Percentiles rank a stretch among this genome's conserved stretches.
Evolutionary conservation across 2,329 filamentous ascomycete species (phyloP).

Genomic region (Verticillium nubilum): DNA sequence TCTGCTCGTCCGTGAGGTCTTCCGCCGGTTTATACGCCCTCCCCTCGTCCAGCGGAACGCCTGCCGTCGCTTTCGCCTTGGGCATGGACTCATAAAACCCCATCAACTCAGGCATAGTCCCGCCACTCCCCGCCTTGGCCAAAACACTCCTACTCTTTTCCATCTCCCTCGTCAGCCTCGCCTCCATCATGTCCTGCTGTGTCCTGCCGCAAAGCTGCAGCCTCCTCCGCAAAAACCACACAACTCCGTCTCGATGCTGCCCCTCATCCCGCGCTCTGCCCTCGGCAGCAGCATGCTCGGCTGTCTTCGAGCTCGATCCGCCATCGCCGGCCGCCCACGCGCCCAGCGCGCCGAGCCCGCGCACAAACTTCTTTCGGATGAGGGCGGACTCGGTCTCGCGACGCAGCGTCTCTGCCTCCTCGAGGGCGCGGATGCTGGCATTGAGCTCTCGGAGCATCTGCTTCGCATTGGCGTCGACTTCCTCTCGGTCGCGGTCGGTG

Average conservation of each 20-base stretch:
- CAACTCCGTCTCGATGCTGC: constrained; percentile 72
- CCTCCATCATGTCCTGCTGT: constrained; percentile 91
- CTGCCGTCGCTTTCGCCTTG: constrained; percentile 13
- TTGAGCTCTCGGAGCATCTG: constrained; percentile 81
- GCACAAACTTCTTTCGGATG: constrained; percentile 63
- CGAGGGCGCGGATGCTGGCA: constrained; percentile 70
- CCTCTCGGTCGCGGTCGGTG: constrained; percentile 76
- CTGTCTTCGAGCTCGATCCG: constrained; percentile 42
- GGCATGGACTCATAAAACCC: constrained; percentile 15
- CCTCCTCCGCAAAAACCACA: constrained; percentile 74
- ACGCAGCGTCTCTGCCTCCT: constrained; percentile 76
- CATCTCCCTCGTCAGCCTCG: constrained; percentile 73
- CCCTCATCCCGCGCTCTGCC: constrained; percentile 60
- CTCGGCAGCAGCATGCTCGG: constrained; percentile 69
- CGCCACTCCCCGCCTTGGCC: constrained; percentile 54
- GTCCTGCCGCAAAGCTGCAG: constrained; percentile 71
- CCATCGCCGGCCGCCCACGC: constrained; percentile 63
- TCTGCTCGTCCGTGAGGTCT: constrained; percentile 73
- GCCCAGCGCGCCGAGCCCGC: constrained; percentile 58
- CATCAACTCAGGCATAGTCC: constrained; percentile 14
- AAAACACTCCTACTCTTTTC: constrained; percentile 86
- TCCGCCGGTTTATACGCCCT: constrained; percentile 22
- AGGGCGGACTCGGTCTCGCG: constrained; percentile 69
- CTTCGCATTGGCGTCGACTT: constrained; percentile 84
- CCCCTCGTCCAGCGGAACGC: constrained; percentile 17